A percentile compares a stretch with the other conserved stretches of the same genome.
Conservation (phyloP, 805 yeast genomes). For the Candida ortonii region DNA sequence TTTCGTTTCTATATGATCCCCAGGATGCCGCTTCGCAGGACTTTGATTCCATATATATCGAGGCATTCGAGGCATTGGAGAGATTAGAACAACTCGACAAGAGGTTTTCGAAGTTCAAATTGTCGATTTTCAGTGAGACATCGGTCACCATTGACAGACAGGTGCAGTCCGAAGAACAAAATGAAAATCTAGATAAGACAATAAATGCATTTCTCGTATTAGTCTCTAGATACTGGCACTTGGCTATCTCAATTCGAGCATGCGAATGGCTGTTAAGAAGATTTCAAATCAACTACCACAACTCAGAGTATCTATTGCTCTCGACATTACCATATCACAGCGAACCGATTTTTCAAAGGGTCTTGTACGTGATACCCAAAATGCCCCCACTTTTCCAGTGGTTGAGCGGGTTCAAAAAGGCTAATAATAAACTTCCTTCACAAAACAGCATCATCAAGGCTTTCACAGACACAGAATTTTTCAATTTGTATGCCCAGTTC, state of each 20-base stretch:
- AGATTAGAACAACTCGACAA: conserved; percentile 70
- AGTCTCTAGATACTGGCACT: conserved; percentile 70
- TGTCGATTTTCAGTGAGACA: conserved; percentile 78
- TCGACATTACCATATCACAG: conserved; percentile 79
- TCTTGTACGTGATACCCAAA: conserved; percentile 65
- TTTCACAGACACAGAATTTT: conserved; percentile 66
- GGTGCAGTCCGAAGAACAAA: conserved; percentile 75
- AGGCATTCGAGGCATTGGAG: conserved; percentile 71
- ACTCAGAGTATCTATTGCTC: conserved; percentile 68
- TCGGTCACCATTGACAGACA: conserved; percentile 77
- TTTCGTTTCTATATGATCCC: conserved; percentile 83
- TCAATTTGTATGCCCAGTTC: conserved; percentile 62
- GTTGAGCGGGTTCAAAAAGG: conserved; percentile 62
- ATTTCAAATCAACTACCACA: conserved; percentile 78
- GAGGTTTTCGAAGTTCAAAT: conserved; percentile 68
- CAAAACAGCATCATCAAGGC: conserved; percentile 67
- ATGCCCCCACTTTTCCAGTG: conserved; percentile 82
- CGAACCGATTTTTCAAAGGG: conserved; percentile 68
- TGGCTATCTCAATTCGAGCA: conserved; percentile 75
- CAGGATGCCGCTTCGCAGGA: conserved; percentile 93
- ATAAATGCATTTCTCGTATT: conserved; percentile 71
- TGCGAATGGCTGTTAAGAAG: conserved; percentile 95
- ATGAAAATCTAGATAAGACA: conserved; percentile 69
- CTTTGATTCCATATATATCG: conserved; percentile 72
- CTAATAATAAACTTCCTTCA: conserved; percentile 55